These are phyloP conservation scores for Gossypium mustelinum DNA, from an alignment of 345 rosid species.

Conservation along the genomic window DNA sequence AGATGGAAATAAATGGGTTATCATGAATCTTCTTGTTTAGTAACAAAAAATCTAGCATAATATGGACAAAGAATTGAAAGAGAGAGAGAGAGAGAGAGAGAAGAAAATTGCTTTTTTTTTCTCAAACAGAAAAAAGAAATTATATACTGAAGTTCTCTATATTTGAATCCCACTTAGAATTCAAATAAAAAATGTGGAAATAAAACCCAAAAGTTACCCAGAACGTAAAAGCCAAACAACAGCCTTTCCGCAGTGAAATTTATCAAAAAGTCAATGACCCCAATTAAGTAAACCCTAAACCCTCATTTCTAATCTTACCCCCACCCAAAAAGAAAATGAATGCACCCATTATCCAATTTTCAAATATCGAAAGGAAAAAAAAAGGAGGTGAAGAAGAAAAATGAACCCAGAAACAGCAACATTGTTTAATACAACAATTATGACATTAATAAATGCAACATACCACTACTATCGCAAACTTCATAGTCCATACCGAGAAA, in stretches of 20 bases:
- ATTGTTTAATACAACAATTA: not conserved
- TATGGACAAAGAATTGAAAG: not conserved
- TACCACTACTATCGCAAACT: conserved; percentile 45
- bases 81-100: no score
- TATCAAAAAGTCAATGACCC: not conserved
- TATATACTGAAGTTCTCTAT: not conserved
- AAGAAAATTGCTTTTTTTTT: no score
- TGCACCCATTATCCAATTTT: not conserved
- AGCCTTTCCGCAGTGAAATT: not conserved
- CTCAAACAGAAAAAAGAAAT: not conserved
- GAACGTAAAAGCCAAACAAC: not conserved
- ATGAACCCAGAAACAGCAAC: not conserved
- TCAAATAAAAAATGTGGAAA: not conserved
- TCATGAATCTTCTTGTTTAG: not conserved
- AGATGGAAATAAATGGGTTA: not conserved
- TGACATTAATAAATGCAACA: conserved; percentile 15
- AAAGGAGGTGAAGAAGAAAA: not conserved
- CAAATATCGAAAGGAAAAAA: not conserved
- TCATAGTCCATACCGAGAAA: conserved; percentile 48
- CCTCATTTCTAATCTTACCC: conserved; percentile 2
- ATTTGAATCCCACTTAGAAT: not conserved
- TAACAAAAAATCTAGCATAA: not conserved
- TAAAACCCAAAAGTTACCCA: not conserved
- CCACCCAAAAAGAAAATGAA: not conserved
- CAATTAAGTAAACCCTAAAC: conserved; percentile 28